Percentiles rank a stretch among this genome's conserved stretches.
Evolutionary conservation across 257 asterid species (phyloP).

Genomic region (Fraxinus americana): DNA sequence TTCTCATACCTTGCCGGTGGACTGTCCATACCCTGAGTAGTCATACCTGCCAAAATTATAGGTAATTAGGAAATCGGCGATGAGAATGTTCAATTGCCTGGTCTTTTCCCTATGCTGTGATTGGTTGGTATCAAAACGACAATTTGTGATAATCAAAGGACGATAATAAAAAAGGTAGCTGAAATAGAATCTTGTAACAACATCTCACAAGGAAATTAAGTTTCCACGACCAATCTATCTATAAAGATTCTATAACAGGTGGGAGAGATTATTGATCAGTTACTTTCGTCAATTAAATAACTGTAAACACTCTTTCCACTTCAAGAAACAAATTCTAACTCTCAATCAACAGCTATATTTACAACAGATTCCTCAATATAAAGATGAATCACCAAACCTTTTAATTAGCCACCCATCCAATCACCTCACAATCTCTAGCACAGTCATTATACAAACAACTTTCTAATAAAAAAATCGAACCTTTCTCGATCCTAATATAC

Average conservation of each 20-base stretch:
- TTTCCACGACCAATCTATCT: background rate
- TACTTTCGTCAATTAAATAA: constrained; percentile 12
- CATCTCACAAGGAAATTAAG: background rate
- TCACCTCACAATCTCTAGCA: constrained; percentile 21
- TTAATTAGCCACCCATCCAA: constrained; percentile 1
- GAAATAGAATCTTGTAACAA: constrained; percentile 13
- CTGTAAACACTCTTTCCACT: constrained; percentile 13
- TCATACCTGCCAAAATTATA: constrained; percentile 66
- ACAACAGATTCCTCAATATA: constrained; percentile 21
- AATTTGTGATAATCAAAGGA: background rate
- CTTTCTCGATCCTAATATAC: constrained; percentile 3
- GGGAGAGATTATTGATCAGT: background rate
- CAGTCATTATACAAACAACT: constrained; percentile 6
- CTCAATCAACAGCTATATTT: constrained; percentile 21
- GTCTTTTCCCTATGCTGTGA: constrained; percentile 3
- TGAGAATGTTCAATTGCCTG: constrained; percentile 17
- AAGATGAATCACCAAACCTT: background rate
- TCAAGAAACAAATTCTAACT: constrained; percentile 15
- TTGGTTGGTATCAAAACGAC: background rate
- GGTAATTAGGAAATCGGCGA: constrained; percentile 12
- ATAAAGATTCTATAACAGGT: background rate
- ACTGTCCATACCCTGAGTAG: constrained; percentile 91
- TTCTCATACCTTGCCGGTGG: constrained; percentile 87
- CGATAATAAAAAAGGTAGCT: constrained; percentile 1
- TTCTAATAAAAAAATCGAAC: background rate